Conservation (phyloP, 2,329 filamentous ascomycete species). For the Diaporthe sp. region DNA sequence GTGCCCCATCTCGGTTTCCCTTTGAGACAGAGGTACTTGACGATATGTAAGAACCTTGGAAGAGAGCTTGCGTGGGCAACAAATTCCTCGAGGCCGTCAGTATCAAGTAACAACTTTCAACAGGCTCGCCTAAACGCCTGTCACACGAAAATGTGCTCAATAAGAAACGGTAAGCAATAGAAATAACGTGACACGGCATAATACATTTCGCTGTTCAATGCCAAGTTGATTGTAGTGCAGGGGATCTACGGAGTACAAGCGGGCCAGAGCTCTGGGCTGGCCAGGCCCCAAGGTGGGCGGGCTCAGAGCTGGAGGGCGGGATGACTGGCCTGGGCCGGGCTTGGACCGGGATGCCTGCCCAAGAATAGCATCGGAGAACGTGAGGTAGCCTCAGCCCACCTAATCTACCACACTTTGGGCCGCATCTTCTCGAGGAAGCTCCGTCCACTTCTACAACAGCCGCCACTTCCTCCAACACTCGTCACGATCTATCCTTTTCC, state of each 20-base stretch:
- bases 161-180: not conserved
- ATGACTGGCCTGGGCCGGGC: constrained; percentile 11
- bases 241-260: not conserved
- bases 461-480: not conserved
- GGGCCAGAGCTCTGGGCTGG: constrained; percentile 22
- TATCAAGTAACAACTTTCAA: not conserved
- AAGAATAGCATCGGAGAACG: constrained; percentile 39
- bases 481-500: not conserved
- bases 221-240: not conserved
- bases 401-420: constrained; percentile 8
- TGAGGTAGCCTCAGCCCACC: constrained; percentile 32
- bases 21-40: not conserved
- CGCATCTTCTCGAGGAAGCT: constrained; percentile 19
- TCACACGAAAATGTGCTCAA: not conserved
- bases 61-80: not conserved
- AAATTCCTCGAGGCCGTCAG: not conserved
- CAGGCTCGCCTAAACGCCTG: not conserved
- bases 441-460: not conserved
- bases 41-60: not conserved
- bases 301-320: not conserved
- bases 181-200: not conserved
- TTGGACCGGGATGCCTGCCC: constrained; percentile 36
- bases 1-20: not conserved
- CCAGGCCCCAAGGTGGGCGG: constrained; percentile 2
- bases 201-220: not conserved